Conservation (phyloP, 164 flowering plant genomes). For the Aristolochia fimbriata region DNA sequence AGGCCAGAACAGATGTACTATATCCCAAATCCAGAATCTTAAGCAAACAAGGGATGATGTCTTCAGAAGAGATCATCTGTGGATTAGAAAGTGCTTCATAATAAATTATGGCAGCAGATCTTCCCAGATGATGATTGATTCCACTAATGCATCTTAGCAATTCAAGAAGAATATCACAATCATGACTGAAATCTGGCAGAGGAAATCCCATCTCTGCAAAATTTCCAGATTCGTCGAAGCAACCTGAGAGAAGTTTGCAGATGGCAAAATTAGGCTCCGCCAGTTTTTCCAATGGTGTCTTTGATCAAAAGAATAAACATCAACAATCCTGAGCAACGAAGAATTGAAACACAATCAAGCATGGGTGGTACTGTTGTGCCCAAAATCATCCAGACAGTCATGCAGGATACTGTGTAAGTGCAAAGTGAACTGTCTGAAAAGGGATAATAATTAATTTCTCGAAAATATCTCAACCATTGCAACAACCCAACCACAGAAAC, state of each 20-base stretch:
- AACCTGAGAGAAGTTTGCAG: slow-evolving; percentile 28
- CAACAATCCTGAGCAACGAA: no score
- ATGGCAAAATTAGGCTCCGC: no score
- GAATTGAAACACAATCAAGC: no score
- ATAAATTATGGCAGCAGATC: slow-evolving; percentile 51
- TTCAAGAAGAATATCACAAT: slow-evolving; percentile 49
- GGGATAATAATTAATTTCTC: no score
- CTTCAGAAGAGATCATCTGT: slow-evolving; percentile 43
- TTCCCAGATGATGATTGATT: slow-evolving; percentile 65
- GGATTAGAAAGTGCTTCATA: slow-evolving; percentile 54
- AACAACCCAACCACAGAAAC: no score
- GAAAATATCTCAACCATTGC: no score
- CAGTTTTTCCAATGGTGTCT: no score
- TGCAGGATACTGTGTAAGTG: neutral
- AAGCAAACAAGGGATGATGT: slow-evolving; percentile 43
- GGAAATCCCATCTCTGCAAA: slow-evolving; percentile 26
- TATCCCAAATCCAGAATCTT: slow-evolving; percentile 68
- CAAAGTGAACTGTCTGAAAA: no score
- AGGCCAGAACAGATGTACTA: slow-evolving; percentile 29
- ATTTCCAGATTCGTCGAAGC: slow-evolving; percentile 38
- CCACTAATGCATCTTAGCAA: slow-evolving; percentile 45
- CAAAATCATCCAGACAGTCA: neutral
- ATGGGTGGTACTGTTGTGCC: neutral
- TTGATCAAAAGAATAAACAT: no score
- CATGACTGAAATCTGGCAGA: slow-evolving; percentile 32